Evolutionary conservation across 345 rosid species (phyloP).

Genomic region (Dipteronia dyeriana): DNA sequence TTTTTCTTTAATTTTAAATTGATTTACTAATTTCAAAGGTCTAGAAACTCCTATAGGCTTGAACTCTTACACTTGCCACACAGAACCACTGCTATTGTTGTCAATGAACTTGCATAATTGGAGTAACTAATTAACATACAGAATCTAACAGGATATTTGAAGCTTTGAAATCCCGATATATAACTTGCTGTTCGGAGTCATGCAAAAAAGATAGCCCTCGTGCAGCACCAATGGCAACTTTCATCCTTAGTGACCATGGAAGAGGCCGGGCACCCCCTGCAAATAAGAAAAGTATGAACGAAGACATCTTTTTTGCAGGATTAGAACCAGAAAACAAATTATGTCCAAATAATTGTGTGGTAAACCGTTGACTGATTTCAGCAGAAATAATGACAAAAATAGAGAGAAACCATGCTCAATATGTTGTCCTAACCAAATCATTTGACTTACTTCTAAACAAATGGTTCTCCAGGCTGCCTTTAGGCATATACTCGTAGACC

Average conservation of each 20-base stretch:
- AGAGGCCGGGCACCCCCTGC: conserved; percentile 58
- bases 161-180: conserved; percentile 84
- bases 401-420: neutral
- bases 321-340: conserved; percentile 3
- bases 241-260: conserved; percentile 68
- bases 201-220: conserved; percentile 76
- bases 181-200: conserved; percentile 62
- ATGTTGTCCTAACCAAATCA: neutral
- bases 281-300: conserved; percentile 15
- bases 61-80: neutral
- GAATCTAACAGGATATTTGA: conserved; percentile 77
- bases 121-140: conserved; percentile 40
- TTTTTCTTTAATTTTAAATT: neutral
- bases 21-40: neutral
- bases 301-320: neutral
- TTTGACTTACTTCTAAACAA: conserved; percentile 63
- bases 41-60: neutral
- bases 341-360: neutral
- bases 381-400: neutral
- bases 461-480: conserved; percentile 80
- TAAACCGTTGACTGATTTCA: neutral
- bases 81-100: neutral
- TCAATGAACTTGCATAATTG: conserved; percentile 44
- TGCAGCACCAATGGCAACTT: conserved; percentile 74
- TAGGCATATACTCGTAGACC: conserved; percentile 81